Conservation (phyloP, 768 basidiomycete genomes). For the Naematelia aurantialba region DNA sequence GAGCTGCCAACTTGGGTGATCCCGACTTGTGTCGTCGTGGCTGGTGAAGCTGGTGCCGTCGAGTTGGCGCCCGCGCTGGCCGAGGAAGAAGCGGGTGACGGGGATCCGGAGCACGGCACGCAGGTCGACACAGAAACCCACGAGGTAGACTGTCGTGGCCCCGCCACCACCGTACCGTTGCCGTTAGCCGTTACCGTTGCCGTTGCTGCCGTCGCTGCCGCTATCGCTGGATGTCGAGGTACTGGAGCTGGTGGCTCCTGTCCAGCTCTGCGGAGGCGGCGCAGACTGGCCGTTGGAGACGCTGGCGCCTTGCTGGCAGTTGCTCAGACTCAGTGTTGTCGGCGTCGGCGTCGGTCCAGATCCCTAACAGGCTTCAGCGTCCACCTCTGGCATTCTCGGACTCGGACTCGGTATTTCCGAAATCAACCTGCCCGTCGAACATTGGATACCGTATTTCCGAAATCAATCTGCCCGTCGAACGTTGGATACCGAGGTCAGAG, state of each 20-base stretch:
- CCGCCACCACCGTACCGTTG: not conserved
- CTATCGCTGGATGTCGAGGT: not conserved
- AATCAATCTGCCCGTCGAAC: too few relatives aligned
- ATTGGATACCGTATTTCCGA: too few relatives aligned
- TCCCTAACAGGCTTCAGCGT: conserved; percentile 2
- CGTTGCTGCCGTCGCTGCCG: not conserved
- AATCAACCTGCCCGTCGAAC: too few relatives aligned
- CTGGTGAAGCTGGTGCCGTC: conserved; percentile 4
- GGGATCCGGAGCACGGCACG: conserved; percentile 21
- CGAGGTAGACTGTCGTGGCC: conserved; percentile 6
- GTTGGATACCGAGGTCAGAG: too few relatives aligned
- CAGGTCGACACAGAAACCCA: conserved; percentile 26
- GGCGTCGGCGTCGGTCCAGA: conserved; percentile 14
- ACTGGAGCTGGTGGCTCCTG: conserved; percentile 7
- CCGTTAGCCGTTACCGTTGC: not conserved
- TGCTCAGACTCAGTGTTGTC: conserved; percentile 15
- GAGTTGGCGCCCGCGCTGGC: not conserved
- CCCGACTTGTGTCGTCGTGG: conserved; percentile 24
- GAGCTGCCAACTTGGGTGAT: conserved; percentile 18
- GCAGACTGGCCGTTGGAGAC: conserved; percentile 29
- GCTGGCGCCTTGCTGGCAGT: conserved; percentile 25
- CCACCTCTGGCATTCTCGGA: too few relatives aligned
- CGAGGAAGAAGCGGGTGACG: not conserved
- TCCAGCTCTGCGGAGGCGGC: conserved; percentile 18
- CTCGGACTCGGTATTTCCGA: too few relatives aligned